Conservation (phyloP, 192 early-diverging fungal species). For the Cladochytrium replicatum region DNA sequence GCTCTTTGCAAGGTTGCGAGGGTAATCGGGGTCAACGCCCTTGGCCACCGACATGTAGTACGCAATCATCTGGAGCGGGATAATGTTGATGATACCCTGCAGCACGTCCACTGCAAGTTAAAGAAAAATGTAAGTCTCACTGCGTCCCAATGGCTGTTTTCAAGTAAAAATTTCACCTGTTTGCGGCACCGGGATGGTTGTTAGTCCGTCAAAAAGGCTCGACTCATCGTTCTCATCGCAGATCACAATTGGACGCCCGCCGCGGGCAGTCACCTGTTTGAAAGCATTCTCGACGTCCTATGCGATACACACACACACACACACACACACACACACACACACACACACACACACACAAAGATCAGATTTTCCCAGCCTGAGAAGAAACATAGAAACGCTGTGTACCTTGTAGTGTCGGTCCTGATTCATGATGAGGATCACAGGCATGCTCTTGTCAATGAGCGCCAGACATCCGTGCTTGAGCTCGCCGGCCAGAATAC, state of each 20-base stretch:
- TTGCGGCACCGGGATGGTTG: constrained; percentile 39
- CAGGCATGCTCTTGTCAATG: constrained; percentile 46
- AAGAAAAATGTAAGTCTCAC: too few relatives aligned
- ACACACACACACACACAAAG: not conserved
- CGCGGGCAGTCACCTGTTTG: constrained; percentile 48
- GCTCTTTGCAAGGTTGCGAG: constrained; percentile 31
- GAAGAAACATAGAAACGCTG: constrained; percentile 3
- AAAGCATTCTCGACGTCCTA: constrained; percentile 41
- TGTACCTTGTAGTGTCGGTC: constrained; percentile 79
- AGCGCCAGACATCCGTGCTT: constrained; percentile 54
- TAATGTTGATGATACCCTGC: constrained; percentile 50
- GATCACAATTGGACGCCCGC: constrained; percentile 41
- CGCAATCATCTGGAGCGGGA: constrained; percentile 46
- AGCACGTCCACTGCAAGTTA: constrained; percentile 48
- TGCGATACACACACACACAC: not conserved
- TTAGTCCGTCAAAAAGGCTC: constrained; percentile 15
- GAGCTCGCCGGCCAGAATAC: constrained; percentile 51
- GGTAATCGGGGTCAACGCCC: constrained; percentile 30
- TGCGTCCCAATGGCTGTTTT: too few relatives aligned
- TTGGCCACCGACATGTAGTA: constrained; percentile 45
- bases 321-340: not conserved
- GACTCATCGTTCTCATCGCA: constrained; percentile 37
- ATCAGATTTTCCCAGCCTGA: not conserved
- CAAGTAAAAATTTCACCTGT: too few relatives aligned
- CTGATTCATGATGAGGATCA: constrained; percentile 87